These are phyloP conservation scores for Inga leiocalycina DNA, from an alignment of 306 rosid species.

Conservation along the genomic window DNA sequence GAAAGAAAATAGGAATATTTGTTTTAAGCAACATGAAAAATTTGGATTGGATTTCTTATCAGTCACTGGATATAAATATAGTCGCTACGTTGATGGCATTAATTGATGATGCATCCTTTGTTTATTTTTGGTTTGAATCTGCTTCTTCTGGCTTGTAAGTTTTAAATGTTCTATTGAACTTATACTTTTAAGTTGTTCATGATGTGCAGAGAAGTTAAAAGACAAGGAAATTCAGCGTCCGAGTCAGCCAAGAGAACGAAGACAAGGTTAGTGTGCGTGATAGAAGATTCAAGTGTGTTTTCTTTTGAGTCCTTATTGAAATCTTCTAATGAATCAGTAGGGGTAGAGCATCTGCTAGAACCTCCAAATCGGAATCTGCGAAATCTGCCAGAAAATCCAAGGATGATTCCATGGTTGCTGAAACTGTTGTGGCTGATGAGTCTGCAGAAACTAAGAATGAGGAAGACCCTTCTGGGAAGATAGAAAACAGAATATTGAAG, in stretches of 20 bases:
- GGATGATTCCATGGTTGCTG: conserved; percentile 1
- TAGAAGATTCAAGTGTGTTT: conserved; percentile 1
- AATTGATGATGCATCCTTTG: not conserved
- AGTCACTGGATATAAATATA: conserved; percentile 16
- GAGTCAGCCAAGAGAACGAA: conserved; percentile 35
- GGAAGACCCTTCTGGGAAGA: conserved; percentile 27
- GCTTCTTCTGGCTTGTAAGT: not conserved
- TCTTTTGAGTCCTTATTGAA: conserved; percentile 18
- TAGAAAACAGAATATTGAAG: not conserved
- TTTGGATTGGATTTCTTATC: not conserved
- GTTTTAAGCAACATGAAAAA: not conserved
- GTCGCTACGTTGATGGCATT: conserved; percentile 7
- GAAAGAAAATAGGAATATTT: not conserved
- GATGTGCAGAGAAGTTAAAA: conserved; percentile 47
- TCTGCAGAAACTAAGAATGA: not conserved
- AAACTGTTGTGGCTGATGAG: not conserved
- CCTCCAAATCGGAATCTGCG: conserved; percentile 19
- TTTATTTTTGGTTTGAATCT: not conserved
- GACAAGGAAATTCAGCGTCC: conserved; percentile 28
- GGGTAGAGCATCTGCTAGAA: conserved; percentile 30
- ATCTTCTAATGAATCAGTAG: conserved; percentile 31
- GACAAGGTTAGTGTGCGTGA: conserved; percentile 35
- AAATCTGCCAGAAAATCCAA: conserved; percentile 30
- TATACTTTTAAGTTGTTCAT: conserved; percentile 29
- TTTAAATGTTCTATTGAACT: conserved; percentile 6